Evolutionary conservation across 2,329 filamentous ascomycete genomes (phyloP).

Genomic region (Nemania sp.): DNA sequence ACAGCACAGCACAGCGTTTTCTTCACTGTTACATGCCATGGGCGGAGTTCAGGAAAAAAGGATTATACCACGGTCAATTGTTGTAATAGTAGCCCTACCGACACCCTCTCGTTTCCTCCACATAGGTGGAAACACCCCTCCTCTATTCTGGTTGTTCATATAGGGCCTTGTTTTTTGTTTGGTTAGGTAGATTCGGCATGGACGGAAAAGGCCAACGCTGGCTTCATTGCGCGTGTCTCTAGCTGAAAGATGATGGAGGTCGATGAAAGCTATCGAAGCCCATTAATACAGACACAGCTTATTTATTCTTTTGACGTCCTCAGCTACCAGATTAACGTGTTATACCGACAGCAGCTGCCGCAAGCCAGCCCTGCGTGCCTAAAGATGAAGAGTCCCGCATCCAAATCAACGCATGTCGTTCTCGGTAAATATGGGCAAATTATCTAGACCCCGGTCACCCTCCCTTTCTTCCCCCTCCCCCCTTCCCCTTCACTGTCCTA

Average conservation of each 20-base stretch:
- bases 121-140: constrained; percentile 1
- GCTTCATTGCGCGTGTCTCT: constrained; percentile 11
- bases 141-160: constrained; percentile 5
- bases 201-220: constrained; percentile 8
- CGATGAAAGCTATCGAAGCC: constrained; percentile 8
- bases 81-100: constrained; percentile 22
- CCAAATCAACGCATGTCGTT: constrained; percentile 10
- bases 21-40: constrained; percentile 11
- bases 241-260: constrained; percentile 6
- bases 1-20: constrained; percentile 23
- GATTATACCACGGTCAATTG: constrained; percentile 17
- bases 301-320: constrained; percentile 4
- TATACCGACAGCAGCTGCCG: not conserved
- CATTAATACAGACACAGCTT: constrained; percentile 17
- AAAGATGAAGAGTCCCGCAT: constrained; percentile 7
- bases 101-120: constrained; percentile 10
- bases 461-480: too few species aligned
- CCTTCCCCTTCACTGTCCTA: not conserved
- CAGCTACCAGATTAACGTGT: constrained; percentile 3
- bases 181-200: constrained; percentile 10
- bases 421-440: constrained; percentile 13
- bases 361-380: not conserved
- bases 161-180: not conserved
- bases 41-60: constrained; percentile 26
- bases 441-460: constrained; percentile 6